Conservation (phyloP, 2,329 filamentous ascomycete genomes). For the Mollisiaceae sp. region DNA sequence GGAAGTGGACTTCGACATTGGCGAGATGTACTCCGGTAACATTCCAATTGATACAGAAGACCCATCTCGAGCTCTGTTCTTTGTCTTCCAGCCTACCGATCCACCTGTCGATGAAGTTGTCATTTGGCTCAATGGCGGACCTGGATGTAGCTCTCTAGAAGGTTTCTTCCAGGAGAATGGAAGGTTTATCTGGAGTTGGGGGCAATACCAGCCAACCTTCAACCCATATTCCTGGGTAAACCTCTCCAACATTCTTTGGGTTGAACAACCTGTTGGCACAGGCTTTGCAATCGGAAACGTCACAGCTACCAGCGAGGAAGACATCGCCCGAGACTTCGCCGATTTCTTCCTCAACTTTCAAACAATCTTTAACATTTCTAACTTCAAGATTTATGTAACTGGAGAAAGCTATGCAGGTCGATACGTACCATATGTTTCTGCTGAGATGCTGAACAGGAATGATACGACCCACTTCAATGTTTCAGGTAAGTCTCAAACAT, state of each 20-base stretch:
- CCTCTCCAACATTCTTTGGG: conserved; percentile 50
- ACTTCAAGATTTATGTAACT: conserved; percentile 59
- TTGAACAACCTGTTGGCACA: conserved; percentile 53
- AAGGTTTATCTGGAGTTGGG: conserved; percentile 42
- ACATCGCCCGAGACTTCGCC: conserved; percentile 52
- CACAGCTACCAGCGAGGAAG: conserved; percentile 49
- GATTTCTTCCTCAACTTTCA: conserved; percentile 61
- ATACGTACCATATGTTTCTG: conserved; percentile 63
- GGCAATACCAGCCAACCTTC: conserved; percentile 33
- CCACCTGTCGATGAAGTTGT: conserved; percentile 52
- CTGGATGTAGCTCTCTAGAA: conserved; percentile 50
- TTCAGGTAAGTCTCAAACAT: conserved; percentile 49
- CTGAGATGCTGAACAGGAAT: conserved; percentile 54
- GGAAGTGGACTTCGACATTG: conserved; percentile 35
- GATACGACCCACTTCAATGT: conserved; percentile 57
- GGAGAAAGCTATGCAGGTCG: conserved; percentile 59
- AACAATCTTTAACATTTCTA: conserved; percentile 57
- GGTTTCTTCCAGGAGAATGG: conserved; percentile 46
- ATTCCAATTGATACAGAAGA: conserved; percentile 57
- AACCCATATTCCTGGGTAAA: conserved; percentile 41
- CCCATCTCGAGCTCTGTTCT: conserved; percentile 50
- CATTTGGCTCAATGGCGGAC: conserved; percentile 56
- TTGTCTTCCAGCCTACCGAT: conserved; percentile 57
- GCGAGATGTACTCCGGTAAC: conserved; percentile 42
- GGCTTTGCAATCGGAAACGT: conserved; percentile 35